Base-by-base conservation (phyloP, 2,329 filamentous ascomycete species). In the Epichloe sp. region DNA sequence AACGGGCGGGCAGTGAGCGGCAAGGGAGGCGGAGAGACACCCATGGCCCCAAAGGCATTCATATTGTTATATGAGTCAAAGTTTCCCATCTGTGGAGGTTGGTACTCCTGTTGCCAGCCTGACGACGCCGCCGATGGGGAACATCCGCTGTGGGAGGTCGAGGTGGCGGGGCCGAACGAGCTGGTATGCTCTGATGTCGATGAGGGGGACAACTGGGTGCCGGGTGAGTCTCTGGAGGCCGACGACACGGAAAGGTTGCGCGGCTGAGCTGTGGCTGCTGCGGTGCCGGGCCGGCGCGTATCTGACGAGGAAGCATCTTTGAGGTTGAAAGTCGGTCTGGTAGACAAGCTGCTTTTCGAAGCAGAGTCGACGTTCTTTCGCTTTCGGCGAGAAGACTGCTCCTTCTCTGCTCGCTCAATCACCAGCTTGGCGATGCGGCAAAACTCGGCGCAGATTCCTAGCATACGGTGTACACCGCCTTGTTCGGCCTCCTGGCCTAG, bases 381-480 rank as follows among this genome's bases (percentile, higher is more conserved):
- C 73, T 97, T 97, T 52, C 88, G 81, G 53, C 87, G 80, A 5
- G 80, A 83, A 26, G 83, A 78, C 37, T 86, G 80, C 48, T 97
- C 91, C 61, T 85, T 88, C 63, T 97, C 91, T 0, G 88, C 80
- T 65, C 90, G 95, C 53, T 97, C 91, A 44, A 97, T 82, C 8
- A 95, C 88, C 3, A 89, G 82, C 62, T 85, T 88, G 37, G 89
- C 89, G 56, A 98, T 96, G 53, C 93, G 82, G 65, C 95, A 90
- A 59, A 98, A 98, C 62, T 98, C 93, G n/a, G 87, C 81, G 66
- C 91, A 97, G 1, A 97, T 85, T 23, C 84, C 85, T 17, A 96
- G 78, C 88, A 97, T 97, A 47, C 93, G 86, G 63, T 88, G 88
- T 5, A 97, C 88, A 60, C 88, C 90, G 42, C 89, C 87, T 52